Evolutionary conservation across 306 rosid genomes (phyloP).

Genomic region (Cucurbita moschata): DNA sequence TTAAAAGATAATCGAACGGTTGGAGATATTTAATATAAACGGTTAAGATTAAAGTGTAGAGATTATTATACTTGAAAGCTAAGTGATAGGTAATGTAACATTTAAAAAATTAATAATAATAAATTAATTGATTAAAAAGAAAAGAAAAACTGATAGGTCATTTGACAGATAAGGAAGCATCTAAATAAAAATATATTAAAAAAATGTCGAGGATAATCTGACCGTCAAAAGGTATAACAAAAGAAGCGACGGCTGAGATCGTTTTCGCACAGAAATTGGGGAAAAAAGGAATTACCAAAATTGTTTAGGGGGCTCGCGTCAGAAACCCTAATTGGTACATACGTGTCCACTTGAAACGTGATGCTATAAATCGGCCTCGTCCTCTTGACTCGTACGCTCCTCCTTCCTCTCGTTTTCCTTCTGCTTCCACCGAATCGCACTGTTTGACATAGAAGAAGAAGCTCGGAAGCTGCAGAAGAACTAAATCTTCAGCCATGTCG

Average conservation of each 20-base stretch:
- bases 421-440: constrained; percentile 1
- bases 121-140: not conserved
- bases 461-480: not conserved
- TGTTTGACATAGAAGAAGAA: not conserved
- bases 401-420: constrained; percentile 2
- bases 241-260: not conserved
- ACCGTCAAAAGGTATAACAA: not conserved
- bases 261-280: not conserved
- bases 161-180: not conserved
- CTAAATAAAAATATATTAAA: not conserved
- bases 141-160: not conserved
- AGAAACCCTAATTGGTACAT: constrained; percentile 4
- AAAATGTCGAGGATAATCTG: not conserved
- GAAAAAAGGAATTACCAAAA: not conserved
- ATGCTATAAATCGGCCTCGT: constrained; percentile 4
- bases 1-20: not conserved
- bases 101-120: not conserved
- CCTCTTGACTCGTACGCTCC: constrained; percentile 2
- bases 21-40: not conserved
- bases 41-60: not conserved
- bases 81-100: not conserved
- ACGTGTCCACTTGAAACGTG: not conserved
- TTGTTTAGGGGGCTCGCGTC: not conserved
- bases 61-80: not conserved
- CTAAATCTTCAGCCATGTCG: constrained; percentile 14